Base-by-base conservation (phyloP, 2,329 filamentous ascomycete species). In the Colletotrichum limetticola region DNA sequence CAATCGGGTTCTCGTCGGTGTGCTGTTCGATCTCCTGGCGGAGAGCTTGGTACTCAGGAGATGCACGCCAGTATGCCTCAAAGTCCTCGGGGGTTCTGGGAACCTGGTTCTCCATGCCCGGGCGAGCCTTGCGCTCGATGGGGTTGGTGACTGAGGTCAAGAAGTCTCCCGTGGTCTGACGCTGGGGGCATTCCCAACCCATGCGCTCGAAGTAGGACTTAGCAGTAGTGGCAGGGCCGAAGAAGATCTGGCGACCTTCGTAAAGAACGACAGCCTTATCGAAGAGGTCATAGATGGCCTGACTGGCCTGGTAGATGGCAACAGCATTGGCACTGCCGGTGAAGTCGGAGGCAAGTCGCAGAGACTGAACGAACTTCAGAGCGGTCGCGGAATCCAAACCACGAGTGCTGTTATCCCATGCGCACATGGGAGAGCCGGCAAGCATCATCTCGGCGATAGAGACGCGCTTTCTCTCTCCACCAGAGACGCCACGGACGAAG, bases 391-490 rank as follows among this genome's bases (percentile, higher is more conserved):
- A 91, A 80, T 95, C 94, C 1, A 96, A 85, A 12, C 94, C 94
- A 64, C 89, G 87, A 0, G 93, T 95, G 28, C 85, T 85, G 75
- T 94, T 94, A 73, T 93, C 94, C 94, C 94, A 97, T 0, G 82
- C 83, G 6, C 78, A 80, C 53, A 91, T 80, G 0, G 88, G 88
- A 0, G 90, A 88, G 42, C 86, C 85, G 19, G 91, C 91, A 12
- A 95, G 85, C 72, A 92, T 88, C 76, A 94, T 94, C 81, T 97
- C 94, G 1, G 93, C 93, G 74, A 97, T 95, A 57, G 91, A 93
- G 5, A 97, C 94, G 79, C 95, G 91, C 84, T 97, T 95, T 68
- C 91, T 86, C 80, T 94, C 92, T 49, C 92, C 92, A 30, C 92
- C 92, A 8, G 89, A 91, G 0, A 94, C 89, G 61, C 94, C 94